These are phyloP conservation scores for Botrytis aclada DNA, from an alignment of 2,329 filamentous ascomycete genomes.

Conservation along the genomic window DNA sequence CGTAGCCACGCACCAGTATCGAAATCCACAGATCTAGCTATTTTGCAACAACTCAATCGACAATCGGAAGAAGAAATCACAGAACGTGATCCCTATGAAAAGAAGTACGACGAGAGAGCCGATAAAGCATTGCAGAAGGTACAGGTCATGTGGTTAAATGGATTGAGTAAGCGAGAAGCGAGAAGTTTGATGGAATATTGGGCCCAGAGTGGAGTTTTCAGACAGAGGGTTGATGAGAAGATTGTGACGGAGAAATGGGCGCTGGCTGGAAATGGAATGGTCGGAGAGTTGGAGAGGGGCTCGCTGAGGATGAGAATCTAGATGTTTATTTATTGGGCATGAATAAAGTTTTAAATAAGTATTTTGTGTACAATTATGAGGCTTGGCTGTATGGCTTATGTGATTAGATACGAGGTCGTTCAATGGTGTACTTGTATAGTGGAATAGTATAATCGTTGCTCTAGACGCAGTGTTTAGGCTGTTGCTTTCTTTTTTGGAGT, in stretches of 20 bases:
- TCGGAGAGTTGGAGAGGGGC: constrained; percentile 81
- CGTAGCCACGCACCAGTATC: constrained; percentile 65
- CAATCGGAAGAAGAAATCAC: constrained; percentile 41
- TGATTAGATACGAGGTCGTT: background rate
- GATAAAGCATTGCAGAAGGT: constrained; percentile 52
- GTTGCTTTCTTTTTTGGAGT: too few species aligned
- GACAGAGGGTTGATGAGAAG: constrained; percentile 65
- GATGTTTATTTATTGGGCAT: background rate
- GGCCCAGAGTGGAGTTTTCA: constrained; percentile 77
- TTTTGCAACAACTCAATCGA: constrained; percentile 54
- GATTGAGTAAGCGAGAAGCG: constrained; percentile 70
- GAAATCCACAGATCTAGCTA: constrained; percentile 65
- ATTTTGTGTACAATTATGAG: background rate
- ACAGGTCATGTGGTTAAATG: constrained; percentile 57
- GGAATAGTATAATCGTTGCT: background rate
- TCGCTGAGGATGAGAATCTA: constrained; percentile 43
- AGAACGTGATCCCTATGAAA: constrained; percentile 51
- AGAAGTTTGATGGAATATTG: constrained; percentile 88
- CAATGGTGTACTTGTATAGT: background rate
- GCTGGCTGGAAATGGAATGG: constrained; percentile 72
- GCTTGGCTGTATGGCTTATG: background rate
- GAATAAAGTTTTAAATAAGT: background rate
- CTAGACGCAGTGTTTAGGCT: background rate
- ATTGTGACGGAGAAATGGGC: constrained; percentile 81
- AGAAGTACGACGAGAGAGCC: constrained; percentile 55